These are phyloP conservation scores for Thermomucor indicae-seudaticae DNA, from an alignment of 371 early-diverging fungal genomes.

Conservation along the genomic window DNA sequence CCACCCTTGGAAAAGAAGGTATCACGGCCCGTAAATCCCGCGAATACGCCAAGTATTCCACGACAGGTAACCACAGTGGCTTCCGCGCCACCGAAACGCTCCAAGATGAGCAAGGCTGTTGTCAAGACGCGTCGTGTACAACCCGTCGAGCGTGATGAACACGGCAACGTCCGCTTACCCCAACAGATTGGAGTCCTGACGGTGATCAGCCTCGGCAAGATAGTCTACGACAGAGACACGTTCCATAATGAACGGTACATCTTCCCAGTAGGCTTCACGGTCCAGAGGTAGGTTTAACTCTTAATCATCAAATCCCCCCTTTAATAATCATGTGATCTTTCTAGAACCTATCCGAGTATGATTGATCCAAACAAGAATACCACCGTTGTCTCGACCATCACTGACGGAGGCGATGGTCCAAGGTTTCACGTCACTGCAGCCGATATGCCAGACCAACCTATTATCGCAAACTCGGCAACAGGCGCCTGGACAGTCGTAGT, in stretches of 20 bases:
- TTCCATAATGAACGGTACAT: slow-evolving; percentile 92
- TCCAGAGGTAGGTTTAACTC: slow-evolving; percentile 32
- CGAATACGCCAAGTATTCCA: neutral
- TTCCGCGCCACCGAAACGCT: slow-evolving; percentile 46
- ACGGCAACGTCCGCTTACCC: slow-evolving; percentile 72
- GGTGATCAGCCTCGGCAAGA: slow-evolving; percentile 64
- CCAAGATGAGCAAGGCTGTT: slow-evolving; percentile 24
- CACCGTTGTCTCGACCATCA: slow-evolving; percentile 69
- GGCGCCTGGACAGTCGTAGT: slow-evolving; percentile 93
- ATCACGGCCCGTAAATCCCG: too few species aligned
- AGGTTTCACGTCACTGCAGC: slow-evolving; percentile 77
- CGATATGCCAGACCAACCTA: slow-evolving; percentile 58
- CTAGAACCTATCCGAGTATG: slow-evolving; percentile 73
- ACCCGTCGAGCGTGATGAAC: slow-evolving; percentile 58
- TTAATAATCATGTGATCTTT: neutral
- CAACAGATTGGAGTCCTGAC: slow-evolving; percentile 79
- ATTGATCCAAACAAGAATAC: slow-evolving; percentile 56
- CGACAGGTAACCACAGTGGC: slow-evolving; percentile 23
- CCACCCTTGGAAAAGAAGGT: too few species aligned
- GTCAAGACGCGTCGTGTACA: slow-evolving; percentile 45
- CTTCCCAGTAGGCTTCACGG: slow-evolving; percentile 84
- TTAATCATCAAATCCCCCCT: neutral
- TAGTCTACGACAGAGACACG: slow-evolving; percentile 68
- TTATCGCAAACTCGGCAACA: slow-evolving; percentile 78
- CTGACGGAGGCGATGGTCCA: slow-evolving; percentile 72